Percentiles rank a stretch among this genome's conserved stretches.
Conservation (phyloP, 257 asterid species). For the Handroanthus guayacan region DNA sequence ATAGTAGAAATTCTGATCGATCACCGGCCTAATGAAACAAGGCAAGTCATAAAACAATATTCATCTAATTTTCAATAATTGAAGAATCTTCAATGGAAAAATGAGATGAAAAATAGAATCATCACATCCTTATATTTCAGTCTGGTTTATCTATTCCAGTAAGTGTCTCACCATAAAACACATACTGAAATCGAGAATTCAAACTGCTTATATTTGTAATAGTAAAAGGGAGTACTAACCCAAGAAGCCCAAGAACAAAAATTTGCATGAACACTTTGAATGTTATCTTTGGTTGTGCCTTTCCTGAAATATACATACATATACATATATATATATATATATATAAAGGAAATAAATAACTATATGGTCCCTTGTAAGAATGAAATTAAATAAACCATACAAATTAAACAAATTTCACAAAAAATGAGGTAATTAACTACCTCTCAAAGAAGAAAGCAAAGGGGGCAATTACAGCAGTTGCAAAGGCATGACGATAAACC, state of each 20-base stretch:
- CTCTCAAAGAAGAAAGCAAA: constrained; percentile 80
- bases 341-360: too few species aligned
- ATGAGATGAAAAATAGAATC: too few species aligned
- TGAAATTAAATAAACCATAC: not conserved
- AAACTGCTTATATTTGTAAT: too few species aligned
- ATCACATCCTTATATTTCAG: too few species aligned
- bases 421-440: constrained; percentile 18
- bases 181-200: too few species aligned
- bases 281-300: constrained; percentile 85
- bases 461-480: constrained; percentile 75
- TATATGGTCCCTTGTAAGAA: too few species aligned
- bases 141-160: too few species aligned
- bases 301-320: constrained; percentile 51
- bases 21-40: constrained; percentile 67
- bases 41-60: not conserved
- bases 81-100: too few species aligned
- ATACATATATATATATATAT: too few species aligned
- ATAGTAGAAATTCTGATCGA: constrained; percentile 85
- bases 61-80: too few species aligned
- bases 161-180: too few species aligned
- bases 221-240: constrained; percentile 43
- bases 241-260: constrained; percentile 85
- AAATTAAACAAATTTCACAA: not conserved
- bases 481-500: constrained; percentile 73
- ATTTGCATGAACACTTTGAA: constrained; percentile 82